Evolutionary conservation across 2,329 filamentous ascomycete genomes (phyloP).

Genomic region (Triangularia verruculosa): DNA sequence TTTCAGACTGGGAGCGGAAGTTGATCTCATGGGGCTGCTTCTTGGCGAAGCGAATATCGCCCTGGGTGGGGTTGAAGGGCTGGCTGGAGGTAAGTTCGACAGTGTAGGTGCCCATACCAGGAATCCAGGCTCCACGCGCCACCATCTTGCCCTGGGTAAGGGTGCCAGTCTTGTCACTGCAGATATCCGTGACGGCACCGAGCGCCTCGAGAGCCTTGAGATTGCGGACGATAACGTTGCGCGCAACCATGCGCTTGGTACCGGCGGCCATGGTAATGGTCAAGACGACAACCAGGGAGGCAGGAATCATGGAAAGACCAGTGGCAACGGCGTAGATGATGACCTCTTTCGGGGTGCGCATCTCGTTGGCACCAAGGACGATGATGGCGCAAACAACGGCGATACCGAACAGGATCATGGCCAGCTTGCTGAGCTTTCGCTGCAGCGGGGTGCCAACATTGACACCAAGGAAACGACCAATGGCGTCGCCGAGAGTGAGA

Average conservation of each 20-base stretch:
- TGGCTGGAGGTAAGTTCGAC: slow-evolving; percentile 54
- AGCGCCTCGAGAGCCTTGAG: slow-evolving; percentile 66
- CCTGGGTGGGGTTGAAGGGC: slow-evolving; percentile 60
- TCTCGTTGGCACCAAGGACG: slow-evolving; percentile 40
- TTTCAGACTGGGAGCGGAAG: slow-evolving; percentile 18
- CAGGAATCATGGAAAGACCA: slow-evolving; percentile 52
- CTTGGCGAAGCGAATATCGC: slow-evolving; percentile 38
- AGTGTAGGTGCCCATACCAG: slow-evolving; percentile 50
- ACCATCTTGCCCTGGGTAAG: slow-evolving; percentile 67
- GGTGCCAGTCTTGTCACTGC: slow-evolving; percentile 69
- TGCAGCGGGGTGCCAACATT: slow-evolving; percentile 63
- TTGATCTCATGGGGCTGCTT: slow-evolving; percentile 22
- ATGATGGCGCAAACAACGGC: slow-evolving; percentile 44
- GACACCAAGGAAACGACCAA: slow-evolving; percentile 43
- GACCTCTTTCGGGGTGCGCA: slow-evolving; percentile 47
- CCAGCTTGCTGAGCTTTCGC: slow-evolving; percentile 65
- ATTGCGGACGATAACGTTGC: slow-evolving; percentile 57
- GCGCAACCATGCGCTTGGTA: slow-evolving; percentile 53
- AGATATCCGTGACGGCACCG: slow-evolving; percentile 66
- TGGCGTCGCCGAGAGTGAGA: slow-evolving; percentile 27
- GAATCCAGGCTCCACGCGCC: slow-evolving; percentile 60
- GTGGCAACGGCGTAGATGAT: slow-evolving; percentile 47
- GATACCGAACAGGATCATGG: slow-evolving; percentile 61
- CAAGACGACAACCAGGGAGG: slow-evolving; percentile 58
- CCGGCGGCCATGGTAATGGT: slow-evolving; percentile 63